Evolutionary conservation across 2,329 filamentous ascomycete genomes (phyloP).

Genomic region (Metarhizium album): DNA sequence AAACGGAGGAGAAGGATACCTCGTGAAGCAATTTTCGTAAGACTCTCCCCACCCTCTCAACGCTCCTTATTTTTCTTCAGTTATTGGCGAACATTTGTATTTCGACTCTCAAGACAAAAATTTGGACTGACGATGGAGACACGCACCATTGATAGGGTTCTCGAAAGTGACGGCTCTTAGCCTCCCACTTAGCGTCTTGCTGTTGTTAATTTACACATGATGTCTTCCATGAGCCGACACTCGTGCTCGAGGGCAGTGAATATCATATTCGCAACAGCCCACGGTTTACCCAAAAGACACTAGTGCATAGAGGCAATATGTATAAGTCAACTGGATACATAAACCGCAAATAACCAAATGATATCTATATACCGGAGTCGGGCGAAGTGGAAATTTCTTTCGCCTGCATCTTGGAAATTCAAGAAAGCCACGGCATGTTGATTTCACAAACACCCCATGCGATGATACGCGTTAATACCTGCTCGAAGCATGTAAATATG

Average conservation of each 20-base stretch:
- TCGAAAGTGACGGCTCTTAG: constrained; percentile 35
- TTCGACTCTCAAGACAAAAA: background rate
- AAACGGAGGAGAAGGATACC: constrained; percentile 80
- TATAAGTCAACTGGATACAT: background rate
- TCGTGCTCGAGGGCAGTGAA: background rate
- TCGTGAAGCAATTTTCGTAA: constrained; percentile 90
- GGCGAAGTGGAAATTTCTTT: background rate
- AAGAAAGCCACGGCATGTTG: background rate
- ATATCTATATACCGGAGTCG: background rate
- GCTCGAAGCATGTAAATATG: background rate
- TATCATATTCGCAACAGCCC: background rate
- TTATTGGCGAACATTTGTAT: background rate
- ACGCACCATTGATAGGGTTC: constrained; percentile 27
- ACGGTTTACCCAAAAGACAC: background rate
- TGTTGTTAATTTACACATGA: background rate
- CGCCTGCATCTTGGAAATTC: background rate
- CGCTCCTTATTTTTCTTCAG: background rate
- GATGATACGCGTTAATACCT: background rate
- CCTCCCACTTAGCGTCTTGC: background rate
- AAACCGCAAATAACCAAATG: background rate
- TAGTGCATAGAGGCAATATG: background rate
- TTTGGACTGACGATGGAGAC: background rate
- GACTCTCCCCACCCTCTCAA: constrained; percentile 23
- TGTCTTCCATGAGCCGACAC: background rate
- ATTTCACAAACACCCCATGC: background rate